Conservation (phyloP, 2,329 filamentous ascomycete species). For the Colletotrichum magnum region DNA sequence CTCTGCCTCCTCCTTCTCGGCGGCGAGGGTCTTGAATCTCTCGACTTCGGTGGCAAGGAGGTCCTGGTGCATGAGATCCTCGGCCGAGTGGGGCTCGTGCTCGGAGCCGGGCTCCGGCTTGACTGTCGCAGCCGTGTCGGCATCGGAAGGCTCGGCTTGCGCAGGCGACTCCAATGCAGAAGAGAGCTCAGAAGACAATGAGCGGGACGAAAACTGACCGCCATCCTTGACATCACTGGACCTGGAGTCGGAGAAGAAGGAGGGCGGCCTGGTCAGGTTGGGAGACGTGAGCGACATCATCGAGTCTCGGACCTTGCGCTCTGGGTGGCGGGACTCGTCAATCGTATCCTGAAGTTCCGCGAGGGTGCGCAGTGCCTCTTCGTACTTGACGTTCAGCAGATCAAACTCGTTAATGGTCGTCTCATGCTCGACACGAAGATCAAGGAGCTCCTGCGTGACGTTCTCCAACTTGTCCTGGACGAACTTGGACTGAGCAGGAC, state of each 20-base stretch:
- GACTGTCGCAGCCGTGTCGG: slow-evolving; percentile 64
- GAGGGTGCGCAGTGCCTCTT: slow-evolving; percentile 85
- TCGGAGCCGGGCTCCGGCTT: slow-evolving; percentile 51
- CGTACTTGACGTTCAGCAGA: slow-evolving; percentile 87
- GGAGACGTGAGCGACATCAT: slow-evolving; percentile 68
- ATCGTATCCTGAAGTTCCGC: slow-evolving; percentile 88
- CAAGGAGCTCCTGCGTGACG: slow-evolving; percentile 91
- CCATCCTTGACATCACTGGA: slow-evolving; percentile 79
- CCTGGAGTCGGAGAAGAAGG: slow-evolving; percentile 87
- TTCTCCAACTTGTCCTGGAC: slow-evolving; percentile 94
- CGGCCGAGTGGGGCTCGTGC: slow-evolving; percentile 48
- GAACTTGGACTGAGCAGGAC: slow-evolving; percentile 85
- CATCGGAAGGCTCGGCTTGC: slow-evolving; percentile 74
- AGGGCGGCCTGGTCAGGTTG: slow-evolving; percentile 73
- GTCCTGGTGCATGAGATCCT: slow-evolving; percentile 56
- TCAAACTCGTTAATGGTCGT: slow-evolving; percentile 85
- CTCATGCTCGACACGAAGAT: slow-evolving; percentile 92
- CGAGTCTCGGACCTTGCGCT: slow-evolving; percentile 66
- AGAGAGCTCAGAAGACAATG: slow-evolving; percentile 93
- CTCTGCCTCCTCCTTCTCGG: slow-evolving; percentile 84
- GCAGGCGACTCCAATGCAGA: slow-evolving; percentile 84
- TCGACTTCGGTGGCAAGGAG: slow-evolving; percentile 75
- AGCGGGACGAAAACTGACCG: slow-evolving; percentile 82
- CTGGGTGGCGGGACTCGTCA: slow-evolving; percentile 81
- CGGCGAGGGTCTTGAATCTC: slow-evolving; percentile 77